Evolutionary conservation across 768 basidiomycete species (phyloP).

Genomic region (Lactarius hengduanensis): DNA sequence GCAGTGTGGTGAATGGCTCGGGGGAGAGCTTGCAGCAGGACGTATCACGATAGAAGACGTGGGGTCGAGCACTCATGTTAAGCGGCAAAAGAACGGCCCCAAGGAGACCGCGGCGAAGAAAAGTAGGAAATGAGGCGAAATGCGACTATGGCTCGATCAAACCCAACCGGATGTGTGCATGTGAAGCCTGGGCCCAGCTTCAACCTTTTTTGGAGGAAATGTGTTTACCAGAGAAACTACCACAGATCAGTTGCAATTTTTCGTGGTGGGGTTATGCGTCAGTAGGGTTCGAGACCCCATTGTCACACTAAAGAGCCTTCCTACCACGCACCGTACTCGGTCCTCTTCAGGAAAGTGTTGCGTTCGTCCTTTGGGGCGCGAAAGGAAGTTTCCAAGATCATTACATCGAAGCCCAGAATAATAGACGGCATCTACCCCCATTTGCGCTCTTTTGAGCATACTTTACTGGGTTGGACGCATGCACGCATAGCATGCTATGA

Average conservation of each 20-base stretch:
- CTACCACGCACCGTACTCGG: neutral
- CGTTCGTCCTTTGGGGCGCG: neutral
- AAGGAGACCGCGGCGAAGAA: constrained; percentile 24
- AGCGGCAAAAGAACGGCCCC: constrained; percentile 22
- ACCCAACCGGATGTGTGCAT: neutral
- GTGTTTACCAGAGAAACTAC: no score
- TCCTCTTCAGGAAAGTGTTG: neutral
- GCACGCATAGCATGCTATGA: neutral
- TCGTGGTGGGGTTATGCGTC: neutral
- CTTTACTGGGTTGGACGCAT: neutral
- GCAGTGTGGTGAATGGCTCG: constrained; percentile 70
- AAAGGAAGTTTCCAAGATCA: neutral
- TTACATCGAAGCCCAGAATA: neutral
- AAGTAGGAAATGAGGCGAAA: constrained; percentile 12
- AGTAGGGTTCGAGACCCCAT: neutral
- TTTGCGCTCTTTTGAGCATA: neutral
- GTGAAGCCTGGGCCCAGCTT: no score
- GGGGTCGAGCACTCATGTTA: neutral
- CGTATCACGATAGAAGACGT: constrained; percentile 39
- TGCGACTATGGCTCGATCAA: neutral
- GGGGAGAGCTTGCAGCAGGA: constrained; percentile 50
- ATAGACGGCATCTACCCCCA: neutral
- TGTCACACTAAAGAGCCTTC: neutral
- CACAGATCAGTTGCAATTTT: neutral
- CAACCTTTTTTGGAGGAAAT: no score